Evolutionary conservation across 2,329 filamentous ascomycete genomes (phyloP).

Genomic region (Plenodomus lindquistii): DNA sequence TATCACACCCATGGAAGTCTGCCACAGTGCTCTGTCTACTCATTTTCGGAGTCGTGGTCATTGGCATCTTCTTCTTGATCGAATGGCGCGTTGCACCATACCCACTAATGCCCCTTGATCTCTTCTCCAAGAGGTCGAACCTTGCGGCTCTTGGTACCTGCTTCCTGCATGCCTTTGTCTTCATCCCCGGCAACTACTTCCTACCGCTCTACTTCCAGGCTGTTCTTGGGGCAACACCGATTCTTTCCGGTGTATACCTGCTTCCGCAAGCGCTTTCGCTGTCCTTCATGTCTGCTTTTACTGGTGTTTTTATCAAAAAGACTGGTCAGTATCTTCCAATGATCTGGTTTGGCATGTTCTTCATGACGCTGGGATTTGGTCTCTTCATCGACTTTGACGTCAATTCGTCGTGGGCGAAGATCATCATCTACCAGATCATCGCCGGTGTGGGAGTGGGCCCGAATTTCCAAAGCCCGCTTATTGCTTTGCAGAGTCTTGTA

Average conservation of each 20-base stretch:
- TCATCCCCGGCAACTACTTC: slow-evolving; percentile 79
- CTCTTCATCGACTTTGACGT: slow-evolving; percentile 43
- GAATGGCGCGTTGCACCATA: slow-evolving; percentile 75
- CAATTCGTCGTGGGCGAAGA: slow-evolving; percentile 43
- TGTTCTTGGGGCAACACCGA: slow-evolving; percentile 68
- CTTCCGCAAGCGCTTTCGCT: slow-evolving; percentile 71
- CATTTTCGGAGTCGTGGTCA: slow-evolving; percentile 68
- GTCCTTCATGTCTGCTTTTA: slow-evolving; percentile 63
- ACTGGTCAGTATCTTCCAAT: slow-evolving; percentile 50
- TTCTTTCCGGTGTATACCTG: slow-evolving; percentile 74
- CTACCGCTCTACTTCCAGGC: slow-evolving; percentile 85
- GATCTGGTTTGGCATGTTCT: slow-evolving; percentile 42
- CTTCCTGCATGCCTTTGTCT: slow-evolving; percentile 75
- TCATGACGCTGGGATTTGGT: slow-evolving; percentile 46
- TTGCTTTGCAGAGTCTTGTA: slow-evolving; percentile 68
- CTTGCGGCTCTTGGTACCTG: slow-evolving; percentile 66
- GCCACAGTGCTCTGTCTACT: slow-evolving; percentile 76
- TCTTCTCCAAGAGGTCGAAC: slow-evolving; percentile 71
- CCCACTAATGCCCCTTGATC: slow-evolving; percentile 73
- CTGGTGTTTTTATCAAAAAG: slow-evolving; percentile 57
- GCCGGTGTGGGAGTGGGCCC: slow-evolving; percentile 59
- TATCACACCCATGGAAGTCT: slow-evolving; percentile 73
- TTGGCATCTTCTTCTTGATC: slow-evolving; percentile 69
- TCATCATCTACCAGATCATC: slow-evolving; percentile 46
- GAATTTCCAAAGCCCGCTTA: slow-evolving; percentile 70